Evolutionary conservation across 2,329 filamentous ascomycete genomes (phyloP), one percentile per base, ranked within the genome.

Genomic region (Diaporthe destruens): DNA sequence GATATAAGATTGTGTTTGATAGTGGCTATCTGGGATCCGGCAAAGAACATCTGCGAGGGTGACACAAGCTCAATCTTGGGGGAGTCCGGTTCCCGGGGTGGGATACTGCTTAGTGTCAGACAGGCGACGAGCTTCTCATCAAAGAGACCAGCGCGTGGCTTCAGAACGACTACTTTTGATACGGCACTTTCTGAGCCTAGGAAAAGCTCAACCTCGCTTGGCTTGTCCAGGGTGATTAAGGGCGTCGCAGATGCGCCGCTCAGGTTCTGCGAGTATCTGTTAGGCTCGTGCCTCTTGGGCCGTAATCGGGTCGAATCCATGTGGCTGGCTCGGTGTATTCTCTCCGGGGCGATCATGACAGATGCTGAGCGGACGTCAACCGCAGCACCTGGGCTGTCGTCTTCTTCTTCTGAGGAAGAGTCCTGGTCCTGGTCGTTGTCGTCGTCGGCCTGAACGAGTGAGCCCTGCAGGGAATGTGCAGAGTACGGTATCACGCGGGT

Each of bases 111-210:
- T 20, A 87, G 77, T 29, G 83, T 85, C 75, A 88, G 75, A 67
- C 88, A 81, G 51, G 85, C 86, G 39, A 88, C 84, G 42, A 85
- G 78, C 73, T 85, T 85, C 18, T 84, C 85, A 74, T 88, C 86
- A 59, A 88, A 84, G 18, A 84, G 81, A 11, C 87, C 87, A 12
- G 86, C 86, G 71, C 83, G 85, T 23, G 87, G 87, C 39, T 80
- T 83, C 29, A 88, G 80, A 18, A 87, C 78, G 54, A 81, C 83
- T 18, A 84, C 82, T 72, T 79, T 82, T 34, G 80, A 82, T 18
- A 88, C 81, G 25, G 81, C 80, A 32, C 79, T 80, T 36, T 83
- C 83, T 23, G 81, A 80, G 44, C 78, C 81, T 2, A 87, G 77
- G 16, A 85, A 79, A 61, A 82, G 77, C 74, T 86, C 84, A 23